Evolutionary conservation across 495 filamentous ascomycete species (phyloP).

Genomic region (Acidiella bohemica): DNA sequence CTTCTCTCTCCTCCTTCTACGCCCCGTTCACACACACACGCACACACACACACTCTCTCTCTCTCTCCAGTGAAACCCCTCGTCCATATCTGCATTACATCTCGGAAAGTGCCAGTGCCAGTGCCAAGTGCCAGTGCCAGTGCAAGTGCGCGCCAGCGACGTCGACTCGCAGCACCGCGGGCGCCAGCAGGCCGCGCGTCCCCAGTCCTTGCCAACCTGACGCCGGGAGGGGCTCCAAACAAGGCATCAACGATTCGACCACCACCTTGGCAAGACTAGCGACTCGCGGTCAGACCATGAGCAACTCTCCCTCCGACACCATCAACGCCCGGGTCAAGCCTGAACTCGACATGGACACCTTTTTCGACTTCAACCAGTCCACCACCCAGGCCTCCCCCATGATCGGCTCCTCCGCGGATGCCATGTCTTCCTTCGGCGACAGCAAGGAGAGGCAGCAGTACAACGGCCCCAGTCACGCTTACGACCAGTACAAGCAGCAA

Average conservation of each 20-base stretch:
- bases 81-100: neutral
- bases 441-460: constrained; percentile 42
- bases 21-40: too few relatives aligned
- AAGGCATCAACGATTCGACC: constrained; percentile 1
- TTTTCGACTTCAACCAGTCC: constrained; percentile 27
- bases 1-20: too few relatives aligned
- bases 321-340: constrained; percentile 20
- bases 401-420: constrained; percentile 13
- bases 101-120: neutral
- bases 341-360: constrained; percentile 27
- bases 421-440: constrained; percentile 17
- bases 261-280: neutral
- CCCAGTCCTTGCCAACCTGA: too few relatives aligned
- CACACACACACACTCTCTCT: too few relatives aligned
- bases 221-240: too few relatives aligned
- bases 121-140: neutral
- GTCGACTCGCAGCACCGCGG: neutral
- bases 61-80: neutral
- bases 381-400: constrained; percentile 14
- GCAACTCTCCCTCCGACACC: constrained; percentile 16
- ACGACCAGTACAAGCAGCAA: constrained; percentile 82
- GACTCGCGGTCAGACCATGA: neutral
- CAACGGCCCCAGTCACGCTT: constrained; percentile 77
- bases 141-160: neutral
- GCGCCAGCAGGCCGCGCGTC: neutral